phyloP scores from a whole-genome alignment of 1,139 yeast genomes.

The Tardiomyces blankii region DNA sequence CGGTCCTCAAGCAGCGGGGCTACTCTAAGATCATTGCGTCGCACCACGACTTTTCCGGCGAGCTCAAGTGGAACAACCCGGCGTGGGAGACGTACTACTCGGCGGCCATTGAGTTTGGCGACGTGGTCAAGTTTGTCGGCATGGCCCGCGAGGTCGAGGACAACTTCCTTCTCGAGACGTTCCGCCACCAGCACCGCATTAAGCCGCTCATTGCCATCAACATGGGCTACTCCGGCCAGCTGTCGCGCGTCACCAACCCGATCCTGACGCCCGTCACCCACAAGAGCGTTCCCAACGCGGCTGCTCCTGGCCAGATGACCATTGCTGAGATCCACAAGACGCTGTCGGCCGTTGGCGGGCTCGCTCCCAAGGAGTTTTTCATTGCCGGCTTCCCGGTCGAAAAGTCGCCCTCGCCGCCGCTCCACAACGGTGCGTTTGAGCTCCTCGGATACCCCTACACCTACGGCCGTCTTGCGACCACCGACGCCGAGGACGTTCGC shows the following conservation, averaged over 20 bases:
- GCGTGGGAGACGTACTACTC: slow-evolving; percentile 68
- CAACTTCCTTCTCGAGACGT: slow-evolving; percentile 58
- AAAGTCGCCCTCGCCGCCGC: slow-evolving; percentile 80
- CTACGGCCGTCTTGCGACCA: slow-evolving; percentile 59
- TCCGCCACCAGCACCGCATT: slow-evolving; percentile 41
- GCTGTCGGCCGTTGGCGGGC: slow-evolving; percentile 52
- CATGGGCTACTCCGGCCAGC: slow-evolving; percentile 64
- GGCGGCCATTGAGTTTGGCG: slow-evolving; percentile 57
- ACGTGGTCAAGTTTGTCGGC: slow-evolving; percentile 78
- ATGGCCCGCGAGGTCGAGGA: slow-evolving; percentile 53
- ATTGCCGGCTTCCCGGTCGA: slow-evolving; percentile 75
- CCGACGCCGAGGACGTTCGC: slow-evolving; percentile 40
- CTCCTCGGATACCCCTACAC: slow-evolving; percentile 67
- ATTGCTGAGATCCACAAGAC: slow-evolving; percentile 47
- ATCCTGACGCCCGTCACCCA: slow-evolving; percentile 81
- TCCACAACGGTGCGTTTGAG: slow-evolving; percentile 70
- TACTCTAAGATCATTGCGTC: slow-evolving; percentile 71
- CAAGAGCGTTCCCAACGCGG: slow-evolving; percentile 44
- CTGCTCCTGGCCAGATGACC: slow-evolving; percentile 70
- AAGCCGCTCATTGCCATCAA: slow-evolving; percentile 78
- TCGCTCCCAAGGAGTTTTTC: slow-evolving; percentile 47
- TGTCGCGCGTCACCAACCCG: slow-evolving; percentile 67
- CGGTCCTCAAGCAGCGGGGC: slow-evolving; percentile 38
- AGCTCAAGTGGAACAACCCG: slow-evolving; percentile 50
- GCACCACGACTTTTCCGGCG: slow-evolving; percentile 60